Evolutionary conservation across 2,329 filamentous ascomycete species (phyloP).

Genomic region (Hypocreales sp.): DNA sequence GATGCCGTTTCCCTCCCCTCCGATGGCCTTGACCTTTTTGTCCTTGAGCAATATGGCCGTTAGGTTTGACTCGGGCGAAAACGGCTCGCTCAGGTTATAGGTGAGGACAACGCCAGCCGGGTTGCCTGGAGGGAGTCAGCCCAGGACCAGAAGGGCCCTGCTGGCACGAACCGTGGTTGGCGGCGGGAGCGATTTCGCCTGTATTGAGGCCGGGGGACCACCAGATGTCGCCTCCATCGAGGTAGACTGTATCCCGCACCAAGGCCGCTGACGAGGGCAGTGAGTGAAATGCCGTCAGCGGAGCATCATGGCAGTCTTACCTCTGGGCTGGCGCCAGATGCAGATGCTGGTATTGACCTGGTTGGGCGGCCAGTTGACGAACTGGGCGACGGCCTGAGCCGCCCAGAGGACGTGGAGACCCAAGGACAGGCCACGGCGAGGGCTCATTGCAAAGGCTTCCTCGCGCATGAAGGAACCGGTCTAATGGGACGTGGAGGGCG

Average conservation of each 20-base stretch:
- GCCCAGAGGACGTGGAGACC: slow-evolving; percentile 6
- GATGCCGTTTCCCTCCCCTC: slow-evolving; percentile 31
- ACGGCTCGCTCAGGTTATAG: slow-evolving; percentile 42
- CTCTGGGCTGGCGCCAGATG: slow-evolving; percentile 33
- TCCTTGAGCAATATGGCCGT: slow-evolving; percentile 30
- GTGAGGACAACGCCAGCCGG: slow-evolving; percentile 35
- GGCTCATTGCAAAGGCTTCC: slow-evolving; percentile 7
- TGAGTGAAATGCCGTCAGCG: slow-evolving; percentile 6
- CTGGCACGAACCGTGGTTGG: slow-evolving; percentile 27
- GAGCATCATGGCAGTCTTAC: slow-evolving; percentile 9
- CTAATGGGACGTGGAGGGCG: too few relatives aligned
- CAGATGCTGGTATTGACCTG: slow-evolving; percentile 46
- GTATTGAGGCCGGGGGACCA: slow-evolving; percentile 36
- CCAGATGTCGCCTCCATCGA: slow-evolving; percentile 44
- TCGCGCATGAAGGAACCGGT: too few relatives aligned
- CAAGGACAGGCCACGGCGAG: slow-evolving; percentile 4
- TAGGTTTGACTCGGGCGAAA: slow-evolving; percentile 34
- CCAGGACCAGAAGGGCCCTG: too few relatives aligned
- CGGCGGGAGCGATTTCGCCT: slow-evolving; percentile 16
- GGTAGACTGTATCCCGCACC: slow-evolving; percentile 45
- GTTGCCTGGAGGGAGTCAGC: too few relatives aligned
- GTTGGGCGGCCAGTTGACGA: slow-evolving; percentile 27
- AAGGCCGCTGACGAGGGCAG: slow-evolving; percentile 28
- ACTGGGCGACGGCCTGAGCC: slow-evolving; percentile 19
- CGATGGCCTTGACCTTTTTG: slow-evolving; percentile 28